A percentile compares a stretch with the other conserved stretches of the same genome.
Evolutionary conservation across 2,329 filamentous ascomycete species (phyloP).

Genomic region (Xylariales sp.): DNA sequence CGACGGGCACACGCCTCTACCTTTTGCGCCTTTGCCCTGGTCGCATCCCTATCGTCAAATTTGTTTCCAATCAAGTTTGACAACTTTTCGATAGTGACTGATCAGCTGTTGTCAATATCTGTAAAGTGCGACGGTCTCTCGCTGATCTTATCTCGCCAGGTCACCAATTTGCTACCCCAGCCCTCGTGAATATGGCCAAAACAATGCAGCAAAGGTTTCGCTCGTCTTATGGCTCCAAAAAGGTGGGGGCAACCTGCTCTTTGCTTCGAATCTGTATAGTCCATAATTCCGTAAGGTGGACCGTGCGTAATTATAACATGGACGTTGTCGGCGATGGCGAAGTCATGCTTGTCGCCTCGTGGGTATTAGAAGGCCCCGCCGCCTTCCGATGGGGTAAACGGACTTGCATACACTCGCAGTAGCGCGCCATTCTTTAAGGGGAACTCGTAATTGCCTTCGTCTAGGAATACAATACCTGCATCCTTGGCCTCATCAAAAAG

Average conservation of each 20-base stretch:
- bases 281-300: slow-evolving; percentile 47
- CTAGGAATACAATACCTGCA: slow-evolving; percentile 41
- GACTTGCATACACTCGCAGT: slow-evolving; percentile 48
- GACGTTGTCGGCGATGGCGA: slow-evolving; percentile 23
- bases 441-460: slow-evolving; percentile 46
- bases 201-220: slow-evolving; percentile 45
- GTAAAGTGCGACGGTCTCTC: slow-evolving; percentile 32
- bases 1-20: slow-evolving; percentile 17
- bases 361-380: slow-evolving; percentile 48
- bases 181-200: slow-evolving; percentile 57
- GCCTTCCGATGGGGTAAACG: slow-evolving; percentile 42
- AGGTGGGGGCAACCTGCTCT: slow-evolving; percentile 39
- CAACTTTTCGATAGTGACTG: slow-evolving; percentile 31
- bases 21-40: slow-evolving; percentile 12
- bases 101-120: slow-evolving; percentile 38
- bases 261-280: slow-evolving; percentile 29
- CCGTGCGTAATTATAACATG: slow-evolving; percentile 53
- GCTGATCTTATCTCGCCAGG: slow-evolving; percentile 39
- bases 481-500: slow-evolving; percentile 34
- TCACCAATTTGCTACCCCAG: slow-evolving; percentile 51
- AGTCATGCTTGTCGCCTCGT: slow-evolving; percentile 31
- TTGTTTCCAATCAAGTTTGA: slow-evolving; percentile 18
- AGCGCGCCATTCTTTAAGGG: slow-evolving; percentile 42
- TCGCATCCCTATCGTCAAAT: slow-evolving; percentile 14
- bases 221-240: slow-evolving; percentile 38